Evolutionary conservation across 1,139 yeast genomes (phyloP).

Genomic region (Taiozyma sp.): DNA sequence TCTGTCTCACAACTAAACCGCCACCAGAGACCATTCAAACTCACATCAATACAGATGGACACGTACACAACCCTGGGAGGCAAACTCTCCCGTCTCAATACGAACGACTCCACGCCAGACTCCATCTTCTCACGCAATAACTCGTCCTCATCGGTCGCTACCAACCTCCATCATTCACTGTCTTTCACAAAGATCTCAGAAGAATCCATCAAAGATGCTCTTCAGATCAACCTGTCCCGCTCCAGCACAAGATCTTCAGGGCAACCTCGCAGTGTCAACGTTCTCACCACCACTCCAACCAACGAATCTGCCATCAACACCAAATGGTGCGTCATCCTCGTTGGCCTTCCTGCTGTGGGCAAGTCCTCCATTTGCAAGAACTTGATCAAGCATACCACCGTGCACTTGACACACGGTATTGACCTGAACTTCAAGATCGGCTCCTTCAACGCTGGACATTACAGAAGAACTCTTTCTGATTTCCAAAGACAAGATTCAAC

Average conservation of each 20-base stretch:
- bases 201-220: slow-evolving; percentile 12
- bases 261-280: slow-evolving; percentile 16
- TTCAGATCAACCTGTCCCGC: slow-evolving; percentile 10
- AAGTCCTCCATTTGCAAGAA: slow-evolving; percentile 59
- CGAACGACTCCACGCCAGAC: slow-evolving; percentile 18
- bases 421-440: slow-evolving; percentile 29
- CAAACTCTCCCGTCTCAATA: slow-evolving; percentile 16
- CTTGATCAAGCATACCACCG: slow-evolving; percentile 36
- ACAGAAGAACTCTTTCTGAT: slow-evolving; percentile 37
- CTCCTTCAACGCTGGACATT: slow-evolving; percentile 52
- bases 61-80: slow-evolving; percentile 3
- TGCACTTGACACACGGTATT: slow-evolving; percentile 15
- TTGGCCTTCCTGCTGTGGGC: slow-evolving; percentile 71
- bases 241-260: slow-evolving; percentile 8
- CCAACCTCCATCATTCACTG: slow-evolving; percentile 11
- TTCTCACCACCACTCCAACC: slow-evolving; percentile 22
- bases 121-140: slow-evolving; percentile 21
- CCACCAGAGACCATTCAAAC: background rate
- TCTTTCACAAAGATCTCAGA: slow-evolving; percentile 17
- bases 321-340: slow-evolving; percentile 42
- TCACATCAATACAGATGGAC: slow-evolving; percentile 2
- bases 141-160: slow-evolving; percentile 19
- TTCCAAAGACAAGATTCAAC: slow-evolving; percentile 24
- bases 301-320: slow-evolving; percentile 15
- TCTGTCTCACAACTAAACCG: background rate